A percentile compares a stretch with the other conserved stretches of the same genome.
Conservation (phyloP, 2,329 filamentous ascomycete genomes). For the Sphaerulina populicola region DNA sequence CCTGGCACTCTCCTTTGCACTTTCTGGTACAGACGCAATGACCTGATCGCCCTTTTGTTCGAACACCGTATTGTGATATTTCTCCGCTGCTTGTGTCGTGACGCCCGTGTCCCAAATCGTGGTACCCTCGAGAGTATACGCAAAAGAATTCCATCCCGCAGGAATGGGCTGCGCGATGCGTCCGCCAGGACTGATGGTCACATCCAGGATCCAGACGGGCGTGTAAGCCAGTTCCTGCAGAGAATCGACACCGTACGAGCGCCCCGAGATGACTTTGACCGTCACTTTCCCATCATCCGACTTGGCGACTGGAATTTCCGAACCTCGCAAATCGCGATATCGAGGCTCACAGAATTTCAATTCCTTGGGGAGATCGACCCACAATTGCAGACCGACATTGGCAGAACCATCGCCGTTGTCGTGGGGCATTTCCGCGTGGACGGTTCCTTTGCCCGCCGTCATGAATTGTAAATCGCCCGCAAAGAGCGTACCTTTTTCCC, state of each 20-base stretch:
- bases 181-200: constrained; percentile 71
- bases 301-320: constrained; percentile 69
- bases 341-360: constrained; percentile 85
- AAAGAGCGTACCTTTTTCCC: constrained; percentile 73
- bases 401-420: constrained; percentile 65
- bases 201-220: constrained; percentile 89
- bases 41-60: constrained; percentile 69
- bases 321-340: constrained; percentile 73
- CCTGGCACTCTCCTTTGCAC: constrained; percentile 51
- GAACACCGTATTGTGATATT: constrained; percentile 87
- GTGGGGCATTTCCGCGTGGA: constrained; percentile 75
- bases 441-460: constrained; percentile 85
- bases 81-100: constrained; percentile 47
- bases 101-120: constrained; percentile 53
- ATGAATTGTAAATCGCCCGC: constrained; percentile 95
- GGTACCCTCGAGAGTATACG: constrained; percentile 71
- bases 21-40: constrained; percentile 59
- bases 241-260: constrained; percentile 73
- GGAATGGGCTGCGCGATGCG: constrained; percentile 68
- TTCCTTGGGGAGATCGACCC: constrained; percentile 78
- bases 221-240: constrained; percentile 90
- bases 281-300: constrained; percentile 64
- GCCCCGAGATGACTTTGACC: constrained; percentile 85
- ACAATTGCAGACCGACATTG: constrained; percentile 85
- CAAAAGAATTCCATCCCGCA: constrained; percentile 78